Percentiles rank a stretch among this genome's conserved stretches.
phyloP scores from a whole-genome alignment of 768 basidiomycete species.

The Clitopilus hobsonii region DNA sequence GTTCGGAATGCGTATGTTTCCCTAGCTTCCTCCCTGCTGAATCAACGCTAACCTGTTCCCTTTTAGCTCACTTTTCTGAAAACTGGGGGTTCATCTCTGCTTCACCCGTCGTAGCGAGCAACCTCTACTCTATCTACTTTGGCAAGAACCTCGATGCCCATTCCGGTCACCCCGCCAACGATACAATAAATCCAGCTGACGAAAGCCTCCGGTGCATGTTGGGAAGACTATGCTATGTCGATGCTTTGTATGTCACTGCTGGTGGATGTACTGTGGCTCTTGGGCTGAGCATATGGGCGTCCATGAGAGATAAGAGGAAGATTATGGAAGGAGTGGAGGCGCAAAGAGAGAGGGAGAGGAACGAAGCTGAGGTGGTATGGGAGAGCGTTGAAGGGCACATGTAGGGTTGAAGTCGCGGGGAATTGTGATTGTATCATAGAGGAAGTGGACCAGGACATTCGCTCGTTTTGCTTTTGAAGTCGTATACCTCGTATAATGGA shows the following conservation, averaged over 20 bases:
- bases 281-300: constrained; percentile 45
- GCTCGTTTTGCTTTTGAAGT: no score
- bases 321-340: constrained; percentile 8
- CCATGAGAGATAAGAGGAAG: constrained; percentile 40
- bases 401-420: no score
- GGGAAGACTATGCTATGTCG: constrained; percentile 57
- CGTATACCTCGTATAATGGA: no score
- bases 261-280: constrained; percentile 42
- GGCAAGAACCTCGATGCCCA: constrained; percentile 80
- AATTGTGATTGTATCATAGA: no score
- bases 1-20: constrained; percentile 76
- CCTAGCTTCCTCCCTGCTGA: not conserved
- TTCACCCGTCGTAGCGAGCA: constrained; percentile 74
- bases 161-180: constrained; percentile 10
- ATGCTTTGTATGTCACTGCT: constrained; percentile 49
- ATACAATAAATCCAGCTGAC: not conserved
- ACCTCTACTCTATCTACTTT: constrained; percentile 81
- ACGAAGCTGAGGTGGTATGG: not conserved
- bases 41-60: not conserved
- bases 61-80: constrained; percentile 67
- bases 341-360: not conserved
- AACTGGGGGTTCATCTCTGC: constrained; percentile 82
- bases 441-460: no score
- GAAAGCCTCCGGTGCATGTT: constrained; percentile 38
- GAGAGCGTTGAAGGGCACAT: not conserved